A percentile compares a stretch with the other conserved stretches of the same genome.
phyloP scores from a whole-genome alignment of 2,329 filamentous ascomycete genomes.

The Ophiostoma novo-ulmi region DNA sequence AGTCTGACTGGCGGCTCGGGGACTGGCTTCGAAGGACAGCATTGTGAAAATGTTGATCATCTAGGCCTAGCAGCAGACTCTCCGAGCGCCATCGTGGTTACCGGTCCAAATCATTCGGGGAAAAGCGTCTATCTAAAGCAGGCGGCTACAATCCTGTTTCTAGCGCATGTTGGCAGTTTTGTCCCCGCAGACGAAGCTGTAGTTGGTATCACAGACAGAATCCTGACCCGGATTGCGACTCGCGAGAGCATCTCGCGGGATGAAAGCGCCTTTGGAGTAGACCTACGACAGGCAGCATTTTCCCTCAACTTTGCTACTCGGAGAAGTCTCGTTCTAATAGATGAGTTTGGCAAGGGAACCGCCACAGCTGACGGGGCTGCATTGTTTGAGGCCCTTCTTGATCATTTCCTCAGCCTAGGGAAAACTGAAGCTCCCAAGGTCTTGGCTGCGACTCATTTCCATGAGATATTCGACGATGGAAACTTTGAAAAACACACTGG shows the following conservation, averaged over 20 bases:
- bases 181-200: constrained; percentile 72
- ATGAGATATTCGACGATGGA: constrained; percentile 66
- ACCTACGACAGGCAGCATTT: constrained; percentile 80
- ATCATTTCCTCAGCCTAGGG: constrained; percentile 49
- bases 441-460: constrained; percentile 58
- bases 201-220: constrained; percentile 87
- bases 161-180: constrained; percentile 89
- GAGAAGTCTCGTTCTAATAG: constrained; percentile 77
- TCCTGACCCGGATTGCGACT: constrained; percentile 79
- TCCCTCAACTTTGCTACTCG: constrained; percentile 68
- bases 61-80: constrained; percentile 23
- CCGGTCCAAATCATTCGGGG: constrained; percentile 92
- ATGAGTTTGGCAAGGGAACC: constrained; percentile 77
- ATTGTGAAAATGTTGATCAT: background rate
- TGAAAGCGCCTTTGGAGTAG: constrained; percentile 65
- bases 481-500: constrained; percentile 48
- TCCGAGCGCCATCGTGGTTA: constrained; percentile 72
- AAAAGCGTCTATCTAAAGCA: constrained; percentile 97
- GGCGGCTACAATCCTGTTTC: constrained; percentile 80
- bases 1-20: constrained; percentile 58
- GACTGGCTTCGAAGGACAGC: constrained; percentile 26
- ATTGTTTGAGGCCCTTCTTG: constrained; percentile 52
- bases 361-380: constrained; percentile 54
- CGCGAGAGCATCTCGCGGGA: constrained; percentile 56
- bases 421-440: constrained; percentile 48